These are phyloP conservation scores for Epichloe elymi DNA, from an alignment of 2,329 filamentous ascomycete species.

Conservation along the genomic window DNA sequence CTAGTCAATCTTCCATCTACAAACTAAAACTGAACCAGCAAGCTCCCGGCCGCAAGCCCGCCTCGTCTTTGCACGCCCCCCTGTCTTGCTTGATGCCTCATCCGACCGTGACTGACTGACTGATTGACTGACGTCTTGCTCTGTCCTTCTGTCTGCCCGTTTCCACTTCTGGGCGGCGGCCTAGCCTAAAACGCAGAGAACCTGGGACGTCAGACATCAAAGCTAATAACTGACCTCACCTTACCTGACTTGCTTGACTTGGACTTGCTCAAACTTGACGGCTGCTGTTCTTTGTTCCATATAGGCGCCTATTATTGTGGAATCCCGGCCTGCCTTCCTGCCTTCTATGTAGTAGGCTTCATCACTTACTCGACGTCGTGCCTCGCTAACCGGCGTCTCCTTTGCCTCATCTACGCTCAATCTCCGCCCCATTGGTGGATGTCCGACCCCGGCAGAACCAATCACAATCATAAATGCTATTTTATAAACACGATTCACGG, in stretches of 20 bases:
- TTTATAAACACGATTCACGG: constrained; percentile 16
- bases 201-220: neutral
- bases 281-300: constrained; percentile 4
- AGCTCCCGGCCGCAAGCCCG: constrained; percentile 17
- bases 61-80: constrained; percentile 11
- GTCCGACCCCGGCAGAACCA: constrained; percentile 18
- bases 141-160: constrained; percentile 1
- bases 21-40: constrained; percentile 11
- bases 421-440: constrained; percentile 21
- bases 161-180: constrained; percentile 1
- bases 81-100: constrained; percentile 9
- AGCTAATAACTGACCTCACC: neutral
- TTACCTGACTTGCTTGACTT: neutral
- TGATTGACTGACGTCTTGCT: constrained; percentile 3
- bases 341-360: neutral
- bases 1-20: neutral
- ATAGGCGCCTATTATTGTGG: constrained; percentile 10
- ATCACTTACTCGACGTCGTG: constrained; percentile 13
- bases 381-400: constrained; percentile 18
- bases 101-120: constrained; percentile 3
- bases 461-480: constrained; percentile 18
- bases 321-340: constrained; percentile 11
- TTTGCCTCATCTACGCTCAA: constrained; percentile 22
- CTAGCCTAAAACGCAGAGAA: neutral
- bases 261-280: neutral